Conservation (phyloP, 768 basidiomycete species). For the Leucosporidium yakuticum region DNA sequence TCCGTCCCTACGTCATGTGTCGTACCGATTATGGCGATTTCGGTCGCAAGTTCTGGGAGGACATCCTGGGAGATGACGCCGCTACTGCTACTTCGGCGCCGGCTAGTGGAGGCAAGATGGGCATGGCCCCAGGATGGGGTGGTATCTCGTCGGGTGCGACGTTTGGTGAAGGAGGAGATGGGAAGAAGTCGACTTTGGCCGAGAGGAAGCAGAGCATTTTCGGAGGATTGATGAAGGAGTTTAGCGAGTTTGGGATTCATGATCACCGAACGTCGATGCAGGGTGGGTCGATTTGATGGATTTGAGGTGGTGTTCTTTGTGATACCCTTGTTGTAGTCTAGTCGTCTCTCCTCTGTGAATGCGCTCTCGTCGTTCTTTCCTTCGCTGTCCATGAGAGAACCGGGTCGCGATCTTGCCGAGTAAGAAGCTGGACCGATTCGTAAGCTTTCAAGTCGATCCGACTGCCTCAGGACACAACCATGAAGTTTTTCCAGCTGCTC, state of each 20-base stretch:
- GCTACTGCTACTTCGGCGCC: neutral
- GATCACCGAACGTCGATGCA: conserved; percentile 1
- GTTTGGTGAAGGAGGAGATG: too few species aligned
- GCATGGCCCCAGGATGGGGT: too few species aligned
- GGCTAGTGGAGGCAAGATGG: neutral
- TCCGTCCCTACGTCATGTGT: conserved; percentile 84
- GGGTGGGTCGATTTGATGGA: neutral
- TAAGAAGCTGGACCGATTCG: too few species aligned
- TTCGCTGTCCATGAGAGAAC: too few species aligned
- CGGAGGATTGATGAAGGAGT: conserved; percentile 24
- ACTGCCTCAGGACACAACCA: too few species aligned
- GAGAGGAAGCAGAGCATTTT: conserved; percentile 23
- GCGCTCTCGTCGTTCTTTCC: too few species aligned
- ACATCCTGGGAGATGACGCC: conserved; percentile 1
- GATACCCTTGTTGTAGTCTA: too few species aligned
- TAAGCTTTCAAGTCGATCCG: too few species aligned
- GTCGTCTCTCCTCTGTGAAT: too few species aligned
- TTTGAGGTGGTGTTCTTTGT: neutral
- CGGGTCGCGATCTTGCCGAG: too few species aligned
- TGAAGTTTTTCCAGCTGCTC: too few species aligned
- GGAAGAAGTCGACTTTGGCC: neutral
- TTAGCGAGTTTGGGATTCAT: conserved; percentile 21
- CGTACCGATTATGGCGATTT: conserved; percentile 69
- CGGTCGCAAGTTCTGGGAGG: conserved; percentile 33
- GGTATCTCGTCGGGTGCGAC: neutral